Base-by-base conservation (phyloP, 164 flowering plant genomes). In the Berberis thunbergii region DNA sequence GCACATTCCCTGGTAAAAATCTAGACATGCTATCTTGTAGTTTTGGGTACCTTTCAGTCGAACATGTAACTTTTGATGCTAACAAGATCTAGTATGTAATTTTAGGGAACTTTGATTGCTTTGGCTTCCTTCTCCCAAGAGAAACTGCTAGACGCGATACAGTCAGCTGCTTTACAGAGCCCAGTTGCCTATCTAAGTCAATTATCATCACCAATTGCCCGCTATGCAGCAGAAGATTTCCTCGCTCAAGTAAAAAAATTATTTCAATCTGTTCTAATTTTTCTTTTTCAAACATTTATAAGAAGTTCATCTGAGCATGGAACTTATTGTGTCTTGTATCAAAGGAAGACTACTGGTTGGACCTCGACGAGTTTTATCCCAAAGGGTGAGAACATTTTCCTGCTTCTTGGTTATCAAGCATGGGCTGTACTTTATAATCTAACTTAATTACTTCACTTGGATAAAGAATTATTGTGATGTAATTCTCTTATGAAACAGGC, bases 1-100 rank as follows among this genome's bases (percentile, higher is more conserved):
- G 98, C 95, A 39, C 96, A 91, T 69, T 89, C 97, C 12, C 73
- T 74, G 89, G 97, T 91, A 60, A 63, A 43, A 52, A 6, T 57
- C 1, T 40, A 6, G 13, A n/a, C 39, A 4, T 57, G 8, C 8
- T 2, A 40, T 57, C 1, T 5, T 57, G 41, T 42, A 11, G 4
- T 41, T 55, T 39, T 26, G 41, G 13, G 41, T 55, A 3, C 4
- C 10, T 2, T 57, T 41, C 40, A 40, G 1, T 40, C 11, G 7
- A 41, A 57, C 10, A 54, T 41, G 40, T 55, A 7, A 11, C 13
- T 50, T 1, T 2, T n/a, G 57, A 39, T 40, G 7, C 41, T 41
- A 57, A 55, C 38, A 43, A 13, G 8, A 2, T 39, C 39, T 8
- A 48, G 41, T 12, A 44, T 7, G 41, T 26, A 41, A 50, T 40